phyloP scores from a whole-genome alignment of 345 rosid species.

The Hibiscus tridactylites region DNA sequence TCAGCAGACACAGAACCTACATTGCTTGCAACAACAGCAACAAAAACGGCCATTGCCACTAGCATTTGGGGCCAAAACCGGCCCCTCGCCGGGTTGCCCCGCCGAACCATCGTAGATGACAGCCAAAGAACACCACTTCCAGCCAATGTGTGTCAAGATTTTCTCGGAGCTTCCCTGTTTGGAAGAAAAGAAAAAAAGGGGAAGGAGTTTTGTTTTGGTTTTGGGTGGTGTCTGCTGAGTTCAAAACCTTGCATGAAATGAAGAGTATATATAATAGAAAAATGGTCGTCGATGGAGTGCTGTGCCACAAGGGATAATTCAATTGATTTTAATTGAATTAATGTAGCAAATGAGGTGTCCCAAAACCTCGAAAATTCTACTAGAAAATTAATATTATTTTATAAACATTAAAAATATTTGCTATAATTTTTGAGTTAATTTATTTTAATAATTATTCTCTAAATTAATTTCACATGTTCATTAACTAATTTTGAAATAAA shows the following conservation, averaged over 20 bases:
- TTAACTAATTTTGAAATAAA: no score
- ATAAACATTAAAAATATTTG: no score
- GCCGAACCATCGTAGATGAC: conserved; percentile 14
- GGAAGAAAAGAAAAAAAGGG: not conserved
- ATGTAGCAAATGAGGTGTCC: conserved; percentile 9
- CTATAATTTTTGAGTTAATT: not conserved
- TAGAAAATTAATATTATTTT: no score
- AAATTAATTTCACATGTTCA: no score
- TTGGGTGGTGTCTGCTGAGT: conserved; percentile 17
- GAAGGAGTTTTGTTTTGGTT: not conserved
- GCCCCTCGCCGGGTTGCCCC: conserved; percentile 54
- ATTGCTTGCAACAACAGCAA: conserved; percentile 22
- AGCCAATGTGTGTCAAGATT: conserved; percentile 9
- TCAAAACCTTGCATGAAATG: conserved; percentile 16
- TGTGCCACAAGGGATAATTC: conserved; percentile 29
- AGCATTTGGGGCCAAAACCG: conserved; percentile 47
- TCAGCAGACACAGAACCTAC: conserved; percentile 37
- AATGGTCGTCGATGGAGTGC: conserved; percentile 30
- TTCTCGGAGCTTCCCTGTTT: not conserved
- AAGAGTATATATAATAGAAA: conserved; percentile 27
- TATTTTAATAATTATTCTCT: no score
- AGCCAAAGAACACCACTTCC: conserved; percentile 11
- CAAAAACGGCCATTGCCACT: conserved; percentile 44
- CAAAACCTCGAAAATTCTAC: no score
- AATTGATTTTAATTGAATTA: conserved; percentile 9